phyloP scores from a whole-genome alignment of 1,284 basidiomycete species.

The Cutaneotrichosporon cutaneum region DNA sequence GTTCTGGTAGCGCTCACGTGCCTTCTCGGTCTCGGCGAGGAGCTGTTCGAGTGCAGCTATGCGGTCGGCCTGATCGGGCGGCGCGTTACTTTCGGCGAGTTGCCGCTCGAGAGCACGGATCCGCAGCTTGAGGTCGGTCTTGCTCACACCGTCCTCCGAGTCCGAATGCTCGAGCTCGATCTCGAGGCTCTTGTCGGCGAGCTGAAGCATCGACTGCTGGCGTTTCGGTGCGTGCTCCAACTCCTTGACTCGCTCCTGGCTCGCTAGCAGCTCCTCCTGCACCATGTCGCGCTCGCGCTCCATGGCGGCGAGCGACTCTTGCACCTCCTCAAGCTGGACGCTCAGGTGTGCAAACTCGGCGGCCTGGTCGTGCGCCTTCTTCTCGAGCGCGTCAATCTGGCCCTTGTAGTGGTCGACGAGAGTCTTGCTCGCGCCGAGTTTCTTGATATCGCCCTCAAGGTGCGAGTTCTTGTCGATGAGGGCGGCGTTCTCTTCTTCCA shows the following conservation, averaged over 20 bases:
- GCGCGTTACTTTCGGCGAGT: constrained; percentile 65
- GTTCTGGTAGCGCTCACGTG: constrained; percentile 83
- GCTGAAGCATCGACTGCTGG: constrained; percentile 17
- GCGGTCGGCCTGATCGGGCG: constrained; percentile 55
- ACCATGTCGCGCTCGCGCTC: constrained; percentile 72
- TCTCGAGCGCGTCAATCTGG: constrained; percentile 78
- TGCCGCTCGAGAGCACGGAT: constrained; percentile 80
- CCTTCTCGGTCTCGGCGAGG: constrained; percentile 82
- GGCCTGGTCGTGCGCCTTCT: constrained; percentile 55
- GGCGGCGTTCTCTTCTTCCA: constrained; percentile 89
- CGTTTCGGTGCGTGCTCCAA: constrained; percentile 61
- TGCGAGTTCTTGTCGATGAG: constrained; percentile 87
- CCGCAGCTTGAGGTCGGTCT: constrained; percentile 70
- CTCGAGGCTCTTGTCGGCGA: constrained; percentile 41
- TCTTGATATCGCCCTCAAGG: constrained; percentile 85
- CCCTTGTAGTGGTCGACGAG: constrained; percentile 84
- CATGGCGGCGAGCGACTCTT: constrained; percentile 62
- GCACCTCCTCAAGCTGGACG: constrained; percentile 73
- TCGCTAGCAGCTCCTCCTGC: constrained; percentile 79
- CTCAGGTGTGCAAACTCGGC: constrained; percentile 62
- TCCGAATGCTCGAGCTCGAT: constrained; percentile 55
- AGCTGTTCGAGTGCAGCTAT: constrained; percentile 83
- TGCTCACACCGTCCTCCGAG: constrained; percentile 67
- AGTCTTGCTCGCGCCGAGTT: constrained; percentile 79
- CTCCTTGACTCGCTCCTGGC: constrained; percentile 88